Base-by-base conservation (phyloP, 140 eudicot genomes). In the Bidens hawaiensis region DNA sequence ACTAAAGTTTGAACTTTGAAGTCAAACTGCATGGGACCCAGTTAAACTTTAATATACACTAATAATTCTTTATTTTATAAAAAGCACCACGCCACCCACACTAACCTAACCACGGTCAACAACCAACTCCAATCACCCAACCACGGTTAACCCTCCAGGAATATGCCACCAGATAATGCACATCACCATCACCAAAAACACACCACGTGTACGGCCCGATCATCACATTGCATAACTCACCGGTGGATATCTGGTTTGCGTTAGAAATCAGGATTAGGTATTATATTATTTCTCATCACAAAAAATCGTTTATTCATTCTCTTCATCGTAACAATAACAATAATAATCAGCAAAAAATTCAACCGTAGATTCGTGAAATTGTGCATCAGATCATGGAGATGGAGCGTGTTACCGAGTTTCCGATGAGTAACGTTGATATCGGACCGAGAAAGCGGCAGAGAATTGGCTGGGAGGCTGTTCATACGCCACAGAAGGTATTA, bases 381-480 rank as follows among this genome's bases (percentile, higher is more conserved):
- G n/a, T n/a, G 49, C 24, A 26, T 54, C 38, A 1, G 72, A 46
- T 57, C 40, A 89, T 89, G 97, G 97, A 89, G 86, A 89, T 50
- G 87, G 97, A 85, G 31, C 97, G 93, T 34, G 89, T 81, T 41
- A 81, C 81, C 21, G 95, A 83, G 67, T 79, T 89, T 69, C 88
- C 95, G 6, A 80, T 76, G 69, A 75, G 66, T 42, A 74, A 76
- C 33, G 64, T 90, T 48, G 90, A 90, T 59, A 79, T 79, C 23
- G 62, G 97, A 4, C 97, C 97, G 0, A 70, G 85, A 58, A 90
- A 90, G 42, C 60, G 94, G 59, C 83, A 75, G 58, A 85, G 95
- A 10, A 67, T 89, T 78, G 95, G 94, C 55, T 89, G 95, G 97
- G 95, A 89, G 18, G 97, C 76, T 3, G 78, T 78, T 60, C 89